Evolutionary conservation across 352 stramenopile genomes (phyloP), one percentile per base, ranked within the genome.

Genomic region (Phytopythium oedochilum): DNA sequence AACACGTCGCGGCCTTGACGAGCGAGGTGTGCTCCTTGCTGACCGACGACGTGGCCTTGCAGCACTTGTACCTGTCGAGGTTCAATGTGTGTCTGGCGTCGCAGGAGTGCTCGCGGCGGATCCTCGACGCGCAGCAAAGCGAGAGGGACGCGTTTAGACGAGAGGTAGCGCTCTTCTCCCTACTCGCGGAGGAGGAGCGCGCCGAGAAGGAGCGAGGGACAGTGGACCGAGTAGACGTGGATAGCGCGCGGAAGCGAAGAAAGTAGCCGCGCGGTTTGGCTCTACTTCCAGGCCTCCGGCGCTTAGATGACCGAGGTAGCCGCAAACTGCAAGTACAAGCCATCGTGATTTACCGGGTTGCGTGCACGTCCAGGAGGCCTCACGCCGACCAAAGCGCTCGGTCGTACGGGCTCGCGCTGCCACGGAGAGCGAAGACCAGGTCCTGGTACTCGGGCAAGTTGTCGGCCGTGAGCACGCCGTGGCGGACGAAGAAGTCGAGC

Each of bases 61-160:
- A 71, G 34, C 57, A 81, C 38, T 77, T 92, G 22, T 91, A 92
- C 55, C 32, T 70, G 31, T 69, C 74, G 29, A 73, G 79, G 60
- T 92, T 91, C 70, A 92, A 89, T 60, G 70, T 89, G 66, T 75
- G 73, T 28, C 62, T 72, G 48, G 82, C 84, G 35, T 57, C 76
- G n/a, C 63, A 74, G 10, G 53, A 67, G 44, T 91, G 79, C 56
- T 75, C 75, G 18, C 71, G 70, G 18, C 69, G 54, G 32, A 77
- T 92, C 50, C 48, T 72, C 31, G 42, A 58, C 14, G 61, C 61
- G n/a, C 79, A 92, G 54, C 61, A 52, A 3, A 67, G 66, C 20
- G 83, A 94, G 48, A 71, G 77, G 4, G 74, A 77, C 18, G 75
- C 81, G 28, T 94, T 89, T 57, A 68, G 64, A 48, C 60, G 69